Evolutionary conservation across 2,329 filamentous ascomycete genomes (phyloP).

Genomic region (Macrophomina pseudophaseolina): DNA sequence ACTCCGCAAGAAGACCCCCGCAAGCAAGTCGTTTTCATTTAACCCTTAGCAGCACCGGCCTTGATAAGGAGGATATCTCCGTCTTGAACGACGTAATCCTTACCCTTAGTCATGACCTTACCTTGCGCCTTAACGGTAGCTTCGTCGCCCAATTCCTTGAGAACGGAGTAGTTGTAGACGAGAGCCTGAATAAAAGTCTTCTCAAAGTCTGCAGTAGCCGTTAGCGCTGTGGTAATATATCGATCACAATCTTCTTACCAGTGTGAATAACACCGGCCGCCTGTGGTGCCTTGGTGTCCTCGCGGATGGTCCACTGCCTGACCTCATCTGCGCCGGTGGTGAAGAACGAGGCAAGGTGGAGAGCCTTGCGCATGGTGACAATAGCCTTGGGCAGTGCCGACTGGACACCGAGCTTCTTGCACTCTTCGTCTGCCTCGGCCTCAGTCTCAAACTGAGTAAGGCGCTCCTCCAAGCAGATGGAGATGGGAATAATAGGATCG

Average conservation of each 20-base stretch:
- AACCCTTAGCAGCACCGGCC: slow-evolving; percentile 79
- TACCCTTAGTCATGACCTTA: slow-evolving; percentile 98
- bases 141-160: slow-evolving; percentile 91
- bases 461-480: slow-evolving; percentile 90
- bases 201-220: slow-evolving; percentile 75
- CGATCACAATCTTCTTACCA: slow-evolving; percentile 38
- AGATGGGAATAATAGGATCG: slow-evolving; percentile 92
- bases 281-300: slow-evolving; percentile 95
- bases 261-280: slow-evolving; percentile 97
- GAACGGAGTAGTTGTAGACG: slow-evolving; percentile 83
- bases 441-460: slow-evolving; percentile 81
- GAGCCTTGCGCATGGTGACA: slow-evolving; percentile 86
- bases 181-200: slow-evolving; percentile 99
- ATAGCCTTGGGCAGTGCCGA: slow-evolving; percentile 93
- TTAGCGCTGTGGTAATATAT: slow-evolving; percentile 27
- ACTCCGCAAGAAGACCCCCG: slow-evolving; percentile 8
- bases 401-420: slow-evolving; percentile 84
- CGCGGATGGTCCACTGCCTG: slow-evolving; percentile 96
- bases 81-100: slow-evolving; percentile 91
- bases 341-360: slow-evolving; percentile 95
- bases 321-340: slow-evolving; percentile 95
- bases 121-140: slow-evolving; percentile 87
- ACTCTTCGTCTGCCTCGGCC: slow-evolving; percentile 78
- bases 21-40: slow-evolving; percentile 32
- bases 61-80: slow-evolving; percentile 88